Conservation (phyloP, 2,329 filamentous ascomycete species). For the Pestalotiopsis fici region DNA sequence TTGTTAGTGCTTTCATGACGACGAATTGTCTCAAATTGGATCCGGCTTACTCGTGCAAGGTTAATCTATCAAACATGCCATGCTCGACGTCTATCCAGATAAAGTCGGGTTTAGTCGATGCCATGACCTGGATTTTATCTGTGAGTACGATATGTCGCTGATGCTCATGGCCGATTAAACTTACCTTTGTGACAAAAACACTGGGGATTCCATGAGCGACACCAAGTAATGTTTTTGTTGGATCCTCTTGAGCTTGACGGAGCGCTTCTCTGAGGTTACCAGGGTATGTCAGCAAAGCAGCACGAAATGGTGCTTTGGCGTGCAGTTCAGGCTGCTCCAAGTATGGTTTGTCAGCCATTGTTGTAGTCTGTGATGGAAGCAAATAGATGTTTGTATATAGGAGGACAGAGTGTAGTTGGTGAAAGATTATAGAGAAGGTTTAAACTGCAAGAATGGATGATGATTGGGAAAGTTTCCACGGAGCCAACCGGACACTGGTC, state of each 20-base stretch:
- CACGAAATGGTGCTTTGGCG: slow-evolving; percentile 12
- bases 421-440: background rate
- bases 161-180: background rate
- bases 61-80: slow-evolving; percentile 12
- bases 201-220: slow-evolving; percentile 17
- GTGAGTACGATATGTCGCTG: background rate
- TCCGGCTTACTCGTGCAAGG: slow-evolving; percentile 14
- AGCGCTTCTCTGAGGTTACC: slow-evolving; percentile 14
- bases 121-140: slow-evolving; percentile 9
- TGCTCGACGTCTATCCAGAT: slow-evolving; percentile 21
- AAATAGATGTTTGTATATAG: background rate
- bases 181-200: slow-evolving; percentile 16
- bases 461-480: background rate
- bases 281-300: slow-evolving; percentile 16
- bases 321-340: slow-evolving; percentile 15
- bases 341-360: slow-evolving; percentile 12
- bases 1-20: background rate
- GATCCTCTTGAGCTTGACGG: slow-evolving; percentile 12
- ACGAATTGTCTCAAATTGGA: no score
- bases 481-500: background rate
- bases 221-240: slow-evolving; percentile 17
- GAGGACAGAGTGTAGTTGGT: background rate
- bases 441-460: background rate
- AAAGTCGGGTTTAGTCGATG: slow-evolving; percentile 17
- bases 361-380: background rate